Percentiles rank a stretch among this genome's conserved stretches.
Conservation (phyloP, 768 basidiomycete genomes). For the Boletus patriciae region DNA sequence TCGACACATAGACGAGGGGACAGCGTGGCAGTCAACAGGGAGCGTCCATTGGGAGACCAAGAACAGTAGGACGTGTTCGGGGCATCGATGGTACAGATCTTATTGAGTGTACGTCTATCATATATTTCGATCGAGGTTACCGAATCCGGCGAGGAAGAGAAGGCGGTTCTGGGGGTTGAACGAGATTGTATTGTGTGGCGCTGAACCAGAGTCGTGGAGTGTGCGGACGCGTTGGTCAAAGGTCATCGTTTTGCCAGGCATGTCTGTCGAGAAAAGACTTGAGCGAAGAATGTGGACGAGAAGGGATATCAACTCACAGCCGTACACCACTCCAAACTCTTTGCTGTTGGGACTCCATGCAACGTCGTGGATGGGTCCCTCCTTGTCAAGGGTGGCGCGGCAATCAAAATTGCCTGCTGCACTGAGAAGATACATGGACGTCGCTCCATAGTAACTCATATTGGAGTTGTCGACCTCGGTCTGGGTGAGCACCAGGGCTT, state of each 20-base stretch:
- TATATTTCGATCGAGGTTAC: conserved; percentile 92
- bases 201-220: conserved; percentile 86
- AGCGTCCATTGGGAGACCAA: conserved; percentile 93
- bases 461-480: conserved; percentile 97
- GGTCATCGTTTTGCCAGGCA: conserved; percentile 92
- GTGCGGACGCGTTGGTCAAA: conserved; percentile 90
- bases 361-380: conserved; percentile 97
- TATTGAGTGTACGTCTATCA: conserved; percentile 83
- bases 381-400: conserved; percentile 86
- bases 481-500: conserved; percentile 87
- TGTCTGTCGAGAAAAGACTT: conserved; percentile 49
- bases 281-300: not conserved
- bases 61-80: conserved; percentile 93
- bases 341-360: conserved; percentile 95
- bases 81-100: conserved; percentile 79
- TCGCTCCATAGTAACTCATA: conserved; percentile 98
- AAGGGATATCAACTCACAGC: conserved; percentile 63
- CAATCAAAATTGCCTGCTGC: conserved; percentile 94
- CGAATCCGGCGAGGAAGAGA: conserved; percentile 90
- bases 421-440: conserved; percentile 88
- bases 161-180: conserved; percentile 95
- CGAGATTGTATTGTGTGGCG: conserved; percentile 87
- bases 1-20: conserved; percentile 94
- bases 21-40: conserved; percentile 92
- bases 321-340: conserved; percentile 95